Conservation (phyloP, 345 rosid species). For the Hirschfeldia incana region DNA sequence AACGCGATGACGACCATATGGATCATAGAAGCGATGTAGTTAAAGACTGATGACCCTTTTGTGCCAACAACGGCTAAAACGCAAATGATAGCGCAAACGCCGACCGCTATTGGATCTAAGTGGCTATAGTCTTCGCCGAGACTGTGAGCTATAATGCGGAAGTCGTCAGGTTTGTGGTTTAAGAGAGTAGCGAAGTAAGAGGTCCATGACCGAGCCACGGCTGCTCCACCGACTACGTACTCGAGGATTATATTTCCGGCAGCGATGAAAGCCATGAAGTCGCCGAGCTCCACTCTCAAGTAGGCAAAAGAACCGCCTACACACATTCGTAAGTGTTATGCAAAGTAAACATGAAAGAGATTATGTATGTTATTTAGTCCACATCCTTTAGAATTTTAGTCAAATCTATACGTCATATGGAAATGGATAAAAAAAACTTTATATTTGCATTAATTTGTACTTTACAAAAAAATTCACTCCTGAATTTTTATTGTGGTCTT, state of each 20-base stretch:
- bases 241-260: slow-evolving; percentile 87
- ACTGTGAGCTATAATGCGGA: slow-evolving; percentile 53
- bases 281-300: slow-evolving; percentile 85
- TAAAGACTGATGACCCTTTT: slow-evolving; percentile 75
- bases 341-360: too few relatives aligned
- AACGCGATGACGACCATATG: slow-evolving; percentile 68
- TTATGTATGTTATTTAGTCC: background rate
- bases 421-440: too few relatives aligned
- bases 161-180: slow-evolving; percentile 64
- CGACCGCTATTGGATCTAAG: slow-evolving; percentile 78
- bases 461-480: too few relatives aligned
- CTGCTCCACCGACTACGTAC: slow-evolving; percentile 68
- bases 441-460: too few relatives aligned
- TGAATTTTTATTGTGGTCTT: background rate
- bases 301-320: slow-evolving; percentile 91
- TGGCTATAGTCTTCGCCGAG: slow-evolving; percentile 57
- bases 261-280: slow-evolving; percentile 83
- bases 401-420: background rate
- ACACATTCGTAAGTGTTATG: background rate
- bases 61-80: slow-evolving; percentile 67
- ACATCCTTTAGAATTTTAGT: background rate
- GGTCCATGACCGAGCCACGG: slow-evolving; percentile 84
- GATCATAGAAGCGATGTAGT: slow-evolving; percentile 67
- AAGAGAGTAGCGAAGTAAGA: slow-evolving; percentile 84
- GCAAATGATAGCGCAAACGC: slow-evolving; percentile 44